These are phyloP conservation scores for Leucoagaricus sp. DNA, from an alignment of 1,284 basidiomycete genomes.

Conservation along the genomic window DNA sequence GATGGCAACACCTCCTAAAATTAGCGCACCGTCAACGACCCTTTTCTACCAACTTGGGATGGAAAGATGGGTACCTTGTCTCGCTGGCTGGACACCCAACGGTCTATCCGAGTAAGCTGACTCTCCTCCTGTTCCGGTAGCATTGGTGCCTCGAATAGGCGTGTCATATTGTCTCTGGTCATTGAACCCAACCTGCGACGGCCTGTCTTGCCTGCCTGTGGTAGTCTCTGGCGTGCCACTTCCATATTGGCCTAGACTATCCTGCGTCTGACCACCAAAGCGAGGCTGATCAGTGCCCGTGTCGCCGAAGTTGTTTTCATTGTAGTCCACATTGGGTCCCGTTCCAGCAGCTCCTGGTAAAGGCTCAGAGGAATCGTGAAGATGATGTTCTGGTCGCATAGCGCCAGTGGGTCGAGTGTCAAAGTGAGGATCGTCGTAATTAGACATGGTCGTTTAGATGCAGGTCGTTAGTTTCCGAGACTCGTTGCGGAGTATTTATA, in stretches of 20 bases:
- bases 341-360: conserved; percentile 32
- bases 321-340: conserved; percentile 31
- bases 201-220: not conserved
- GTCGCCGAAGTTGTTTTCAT: not conserved
- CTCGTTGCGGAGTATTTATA: not conserved
- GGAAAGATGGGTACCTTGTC: conserved; percentile 2
- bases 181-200: not conserved
- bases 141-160: not conserved
- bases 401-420: not conserved
- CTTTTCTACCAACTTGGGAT: not conserved
- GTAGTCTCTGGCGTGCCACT: not conserved
- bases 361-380: conserved; percentile 33
- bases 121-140: not conserved
- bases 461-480: not conserved
- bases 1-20: conserved; percentile 23
- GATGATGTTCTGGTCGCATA: conserved; percentile 30
- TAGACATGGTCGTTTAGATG: conserved; percentile 2
- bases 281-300: not conserved
- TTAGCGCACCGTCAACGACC: not conserved
- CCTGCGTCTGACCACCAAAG: not conserved
- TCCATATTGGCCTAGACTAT: not conserved
- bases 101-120: conserved; percentile 21
- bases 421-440: not conserved
- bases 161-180: not conserved
- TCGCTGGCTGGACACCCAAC: conserved; percentile 36